These are phyloP conservation scores for Vanderwaltozyma polyspora DNA, from an alignment of 805 yeast species.

Conservation along the genomic window DNA sequence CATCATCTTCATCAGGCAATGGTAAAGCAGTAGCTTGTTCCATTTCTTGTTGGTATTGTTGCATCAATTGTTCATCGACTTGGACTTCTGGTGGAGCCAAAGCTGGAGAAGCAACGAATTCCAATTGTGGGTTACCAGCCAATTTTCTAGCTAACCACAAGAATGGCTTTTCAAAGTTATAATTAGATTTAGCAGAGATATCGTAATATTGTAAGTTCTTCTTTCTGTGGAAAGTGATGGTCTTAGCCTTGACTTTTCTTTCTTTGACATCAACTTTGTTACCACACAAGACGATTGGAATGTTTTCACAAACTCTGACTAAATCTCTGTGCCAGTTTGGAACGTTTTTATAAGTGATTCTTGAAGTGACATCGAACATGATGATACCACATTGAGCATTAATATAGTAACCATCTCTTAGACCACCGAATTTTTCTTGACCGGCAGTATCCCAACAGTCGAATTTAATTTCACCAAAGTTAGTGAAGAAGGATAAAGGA, in stretches of 20 bases:
- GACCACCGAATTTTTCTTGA: constrained; percentile 99
- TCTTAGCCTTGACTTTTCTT: constrained; percentile 99
- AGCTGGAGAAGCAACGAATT: constrained; percentile 98
- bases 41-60: constrained; percentile 98
- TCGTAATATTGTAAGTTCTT: constrained; percentile 99
- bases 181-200: constrained; percentile 98
- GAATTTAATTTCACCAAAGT: constrained; percentile 96
- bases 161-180: constrained; percentile 99
- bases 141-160: constrained; percentile 99
- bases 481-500: constrained; percentile 95
- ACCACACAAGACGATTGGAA: constrained; percentile 97
- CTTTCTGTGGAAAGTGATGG: constrained; percentile 99
- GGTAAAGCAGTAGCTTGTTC: constrained; percentile 99
- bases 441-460: constrained; percentile 99
- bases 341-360: constrained; percentile 98
- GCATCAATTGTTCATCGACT: constrained; percentile 93
- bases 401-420: constrained; percentile 98
- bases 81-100: constrained; percentile 99
- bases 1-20: constrained; percentile 99
- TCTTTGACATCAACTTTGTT: constrained; percentile 99
- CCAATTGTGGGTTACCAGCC: constrained; percentile 95
- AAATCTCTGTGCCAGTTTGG: constrained; percentile 99
- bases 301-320: constrained; percentile 99
- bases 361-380: constrained; percentile 98
- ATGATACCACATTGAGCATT: constrained; percentile 99